A percentile compares a stretch with the other conserved stretches of the same genome.
Conservation (phyloP, 257 asterid species). For the Scutellaria galericulata region DNA sequence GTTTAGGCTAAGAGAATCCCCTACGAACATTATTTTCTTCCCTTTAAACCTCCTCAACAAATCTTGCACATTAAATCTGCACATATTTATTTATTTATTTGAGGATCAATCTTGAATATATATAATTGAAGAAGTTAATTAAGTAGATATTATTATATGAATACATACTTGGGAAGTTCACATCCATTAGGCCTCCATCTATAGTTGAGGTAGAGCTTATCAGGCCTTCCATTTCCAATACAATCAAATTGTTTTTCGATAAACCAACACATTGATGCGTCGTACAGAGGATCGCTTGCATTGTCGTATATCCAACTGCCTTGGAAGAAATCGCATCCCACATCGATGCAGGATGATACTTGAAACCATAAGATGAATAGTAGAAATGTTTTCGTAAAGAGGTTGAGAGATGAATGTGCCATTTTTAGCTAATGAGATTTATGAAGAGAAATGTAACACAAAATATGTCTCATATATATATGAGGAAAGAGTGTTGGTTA, state of each 20-base stretch:
- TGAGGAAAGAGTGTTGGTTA: conserved; percentile 14
- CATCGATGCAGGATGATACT: conserved; percentile 26
- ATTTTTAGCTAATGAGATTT: conserved; percentile 23
- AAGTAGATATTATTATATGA: neutral
- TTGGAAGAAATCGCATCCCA: conserved; percentile 56
- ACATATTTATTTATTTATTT: neutral
- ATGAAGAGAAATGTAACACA: neutral
- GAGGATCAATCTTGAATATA: no score
- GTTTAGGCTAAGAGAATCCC: conserved; percentile 76
- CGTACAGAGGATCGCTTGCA: conserved; percentile 46
- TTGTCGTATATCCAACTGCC: conserved; percentile 69
- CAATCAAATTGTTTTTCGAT: conserved; percentile 68
- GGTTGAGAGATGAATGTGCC: conserved; percentile 22
- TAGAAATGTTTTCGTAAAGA: conserved; percentile 16
- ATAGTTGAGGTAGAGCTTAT: conserved; percentile 60
- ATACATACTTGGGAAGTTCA: conserved; percentile 57
- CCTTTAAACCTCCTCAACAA: conserved; percentile 62
- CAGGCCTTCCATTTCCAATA: conserved; percentile 66
- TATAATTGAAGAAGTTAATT: no score
- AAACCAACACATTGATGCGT: conserved; percentile 64
- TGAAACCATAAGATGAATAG: conserved; percentile 22
- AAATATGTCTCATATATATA: neutral
- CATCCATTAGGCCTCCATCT: conserved; percentile 73
- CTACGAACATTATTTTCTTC: conserved; percentile 71
- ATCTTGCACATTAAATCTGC: conserved; percentile 62